phyloP scores from a whole-genome alignment of 2,329 filamentous ascomycete genomes.

The Tolypocladium guangdongense region DNA sequence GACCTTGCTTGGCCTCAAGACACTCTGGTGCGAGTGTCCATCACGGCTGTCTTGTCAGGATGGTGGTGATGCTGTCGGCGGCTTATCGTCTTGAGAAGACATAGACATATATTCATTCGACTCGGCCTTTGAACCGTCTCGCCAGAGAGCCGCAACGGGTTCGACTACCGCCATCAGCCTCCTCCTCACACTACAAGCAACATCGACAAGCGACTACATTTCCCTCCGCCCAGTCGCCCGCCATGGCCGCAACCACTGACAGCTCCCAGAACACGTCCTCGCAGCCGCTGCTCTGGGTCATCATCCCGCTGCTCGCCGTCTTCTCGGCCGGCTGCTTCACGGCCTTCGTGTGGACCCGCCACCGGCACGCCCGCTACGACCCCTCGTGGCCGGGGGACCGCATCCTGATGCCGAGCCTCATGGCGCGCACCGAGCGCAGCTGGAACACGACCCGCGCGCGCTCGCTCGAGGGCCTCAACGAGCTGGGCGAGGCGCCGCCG shows the following conservation, averaged over 20 bases:
- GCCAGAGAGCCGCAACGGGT: background rate
- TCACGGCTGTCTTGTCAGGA: background rate
- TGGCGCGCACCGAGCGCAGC: conserved; percentile 4
- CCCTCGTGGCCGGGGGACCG: background rate
- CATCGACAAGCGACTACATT: background rate
- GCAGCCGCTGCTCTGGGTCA: conserved; percentile 46
- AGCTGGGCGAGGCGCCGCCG: conserved; percentile 53
- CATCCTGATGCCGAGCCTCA: background rate
- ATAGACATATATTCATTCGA: background rate
- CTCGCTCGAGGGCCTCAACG: conserved; percentile 47
- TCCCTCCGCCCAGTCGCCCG: background rate
- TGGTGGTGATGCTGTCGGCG: background rate
- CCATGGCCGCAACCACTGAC: conserved; percentile 1
- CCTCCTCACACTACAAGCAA: no score
- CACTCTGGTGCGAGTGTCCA: background rate
- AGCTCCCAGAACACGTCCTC: conserved; percentile 21
- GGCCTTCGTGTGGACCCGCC: conserved; percentile 4
- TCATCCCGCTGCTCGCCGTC: conserved; percentile 36
- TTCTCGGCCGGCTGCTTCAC: conserved; percentile 21
- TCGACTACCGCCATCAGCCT: background rate
- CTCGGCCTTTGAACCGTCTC: background rate
- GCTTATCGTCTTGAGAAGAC: background rate
- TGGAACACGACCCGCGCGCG: conserved; percentile 14
- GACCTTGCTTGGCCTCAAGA: background rate
- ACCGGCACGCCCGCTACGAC: background rate